Evolutionary conservation across 805 yeast species (phyloP).

Genomic region (Sungouiella thailandica): DNA sequence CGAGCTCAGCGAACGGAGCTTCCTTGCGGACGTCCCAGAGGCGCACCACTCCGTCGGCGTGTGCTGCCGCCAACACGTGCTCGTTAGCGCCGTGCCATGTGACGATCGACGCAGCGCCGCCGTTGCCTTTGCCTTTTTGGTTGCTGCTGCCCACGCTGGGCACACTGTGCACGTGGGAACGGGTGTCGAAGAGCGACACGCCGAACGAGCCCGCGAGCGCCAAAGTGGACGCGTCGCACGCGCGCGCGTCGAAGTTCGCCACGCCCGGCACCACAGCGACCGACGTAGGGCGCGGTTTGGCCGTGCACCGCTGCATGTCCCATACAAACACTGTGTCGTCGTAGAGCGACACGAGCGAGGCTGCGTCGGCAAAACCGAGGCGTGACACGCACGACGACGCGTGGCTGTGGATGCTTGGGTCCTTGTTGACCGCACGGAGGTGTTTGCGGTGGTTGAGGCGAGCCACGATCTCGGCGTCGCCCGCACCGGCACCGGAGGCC

Average conservation of each 20-base stretch:
- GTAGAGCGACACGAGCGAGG: constrained; percentile 56
- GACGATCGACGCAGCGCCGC: constrained; percentile 36
- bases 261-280: constrained; percentile 51
- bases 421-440: constrained; percentile 31
- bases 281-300: constrained; percentile 45
- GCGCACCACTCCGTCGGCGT: constrained; percentile 49
- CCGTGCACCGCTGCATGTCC: constrained; percentile 55
- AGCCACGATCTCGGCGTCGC: constrained; percentile 65
- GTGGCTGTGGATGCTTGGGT: constrained; percentile 16
- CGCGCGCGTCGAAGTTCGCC: constrained; percentile 45
- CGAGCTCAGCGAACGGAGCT: constrained; percentile 46
- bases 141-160: constrained; percentile 20
- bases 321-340: constrained; percentile 71
- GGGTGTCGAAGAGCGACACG: constrained; percentile 65
- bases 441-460: constrained; percentile 77
- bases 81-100: constrained; percentile 63
- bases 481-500: constrained; percentile 11
- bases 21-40: constrained; percentile 75
- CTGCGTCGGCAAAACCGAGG: constrained; percentile 24
- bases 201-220: constrained; percentile 72
- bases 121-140: constrained; percentile 5
- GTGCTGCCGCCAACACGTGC: constrained; percentile 61
- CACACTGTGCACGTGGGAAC: constrained; percentile 41
- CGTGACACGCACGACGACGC: constrained; percentile 22
- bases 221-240: constrained; percentile 44